A percentile compares a stretch with the other conserved stretches of the same genome.
Conservation (phyloP, 495 filamentous ascomycete species). For the Immersiella caudata region DNA sequence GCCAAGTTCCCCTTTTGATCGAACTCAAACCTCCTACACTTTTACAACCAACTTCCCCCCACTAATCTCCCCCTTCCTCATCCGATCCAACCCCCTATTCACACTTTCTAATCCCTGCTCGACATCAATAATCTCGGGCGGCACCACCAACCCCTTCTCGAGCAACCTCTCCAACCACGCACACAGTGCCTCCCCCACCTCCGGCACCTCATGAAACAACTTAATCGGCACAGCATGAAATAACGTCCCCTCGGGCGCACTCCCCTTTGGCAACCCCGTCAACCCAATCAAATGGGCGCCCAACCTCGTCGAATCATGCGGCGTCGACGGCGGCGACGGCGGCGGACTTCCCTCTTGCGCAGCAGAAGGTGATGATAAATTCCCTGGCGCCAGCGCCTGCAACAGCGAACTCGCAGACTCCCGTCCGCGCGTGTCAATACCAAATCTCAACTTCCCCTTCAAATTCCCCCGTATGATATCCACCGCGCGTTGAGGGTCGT, state of each 20-base stretch:
- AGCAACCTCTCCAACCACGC: conserved; percentile 64
- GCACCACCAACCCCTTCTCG: conserved; percentile 46
- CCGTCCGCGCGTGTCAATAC: conserved; percentile 62
- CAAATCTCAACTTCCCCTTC: conserved; percentile 59
- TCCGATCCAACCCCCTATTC: conserved; percentile 62
- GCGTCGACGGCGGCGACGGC: conserved; percentile 31
- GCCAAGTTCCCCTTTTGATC: no score
- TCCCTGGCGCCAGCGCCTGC: conserved; percentile 43
- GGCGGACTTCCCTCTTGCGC: conserved; percentile 5
- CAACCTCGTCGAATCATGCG: conserved; percentile 31
- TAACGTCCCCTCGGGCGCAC: conserved; percentile 42
- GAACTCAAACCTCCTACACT: conserved; percentile 14
- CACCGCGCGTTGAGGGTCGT: conserved; percentile 60
- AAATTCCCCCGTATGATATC: conserved; percentile 62
- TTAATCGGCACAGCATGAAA: conserved; percentile 69
- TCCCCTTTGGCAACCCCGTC: conserved; percentile 61
- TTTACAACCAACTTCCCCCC: conserved; percentile 62
- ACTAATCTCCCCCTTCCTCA: conserved; percentile 59
- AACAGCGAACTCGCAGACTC: conserved; percentile 59
- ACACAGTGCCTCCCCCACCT: conserved; percentile 59
- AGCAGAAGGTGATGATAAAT: conserved; percentile 11
- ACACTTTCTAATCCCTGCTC: conserved; percentile 63
- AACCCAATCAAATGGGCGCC: conserved; percentile 61
- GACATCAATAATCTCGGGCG: conserved; percentile 62
- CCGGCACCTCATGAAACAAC: conserved; percentile 63